Percentiles rank a stretch among this genome's conserved stretches.
phyloP scores from a whole-genome alignment of 164 flowering plant genomes.

The Euptelea pleiosperma region DNA sequence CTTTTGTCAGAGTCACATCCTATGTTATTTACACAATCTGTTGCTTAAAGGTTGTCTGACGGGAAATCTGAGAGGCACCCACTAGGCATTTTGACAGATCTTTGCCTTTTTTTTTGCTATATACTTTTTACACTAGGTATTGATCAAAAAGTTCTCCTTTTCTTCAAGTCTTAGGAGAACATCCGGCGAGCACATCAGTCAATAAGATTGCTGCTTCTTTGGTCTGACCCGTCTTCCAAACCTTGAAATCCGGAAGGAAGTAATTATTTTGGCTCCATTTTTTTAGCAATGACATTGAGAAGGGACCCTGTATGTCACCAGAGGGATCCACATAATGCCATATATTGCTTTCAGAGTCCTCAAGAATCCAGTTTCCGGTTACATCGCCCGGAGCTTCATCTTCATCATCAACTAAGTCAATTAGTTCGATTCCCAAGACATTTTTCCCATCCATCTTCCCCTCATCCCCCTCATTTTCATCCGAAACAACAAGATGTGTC shows the following conservation, averaged over 20 bases:
- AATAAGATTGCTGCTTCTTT: constrained; percentile 25
- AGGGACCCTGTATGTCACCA: constrained; percentile 32
- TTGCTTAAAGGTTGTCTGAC: no score
- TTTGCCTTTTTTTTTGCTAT: no score
- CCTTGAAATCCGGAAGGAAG: constrained; percentile 23
- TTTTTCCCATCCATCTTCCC: not conserved
- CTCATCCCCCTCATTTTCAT: not conserved
- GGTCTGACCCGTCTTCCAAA: constrained; percentile 37
- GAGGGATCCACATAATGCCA: constrained; percentile 34
- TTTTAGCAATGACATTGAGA: constrained; percentile 20
- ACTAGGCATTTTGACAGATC: no score
- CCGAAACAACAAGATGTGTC: no score
- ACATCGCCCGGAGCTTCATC: not conserved
- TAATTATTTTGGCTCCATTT: constrained; percentile 22
- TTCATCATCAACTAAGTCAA: constrained; percentile 34
- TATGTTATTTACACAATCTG: no score
- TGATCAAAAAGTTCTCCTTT: no score
- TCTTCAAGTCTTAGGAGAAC: no score
- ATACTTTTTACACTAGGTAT: no score
- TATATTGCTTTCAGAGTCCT: constrained; percentile 8
- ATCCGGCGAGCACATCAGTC: constrained; percentile 16
- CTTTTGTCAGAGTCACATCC: no score
- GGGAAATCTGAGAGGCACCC: no score
- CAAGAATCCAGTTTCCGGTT: not conserved
- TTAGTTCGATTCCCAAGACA: constrained; percentile 11